Evolutionary conservation across 495 filamentous ascomycete species (phyloP).

Genomic region (Daldinia vernicosa): DNA sequence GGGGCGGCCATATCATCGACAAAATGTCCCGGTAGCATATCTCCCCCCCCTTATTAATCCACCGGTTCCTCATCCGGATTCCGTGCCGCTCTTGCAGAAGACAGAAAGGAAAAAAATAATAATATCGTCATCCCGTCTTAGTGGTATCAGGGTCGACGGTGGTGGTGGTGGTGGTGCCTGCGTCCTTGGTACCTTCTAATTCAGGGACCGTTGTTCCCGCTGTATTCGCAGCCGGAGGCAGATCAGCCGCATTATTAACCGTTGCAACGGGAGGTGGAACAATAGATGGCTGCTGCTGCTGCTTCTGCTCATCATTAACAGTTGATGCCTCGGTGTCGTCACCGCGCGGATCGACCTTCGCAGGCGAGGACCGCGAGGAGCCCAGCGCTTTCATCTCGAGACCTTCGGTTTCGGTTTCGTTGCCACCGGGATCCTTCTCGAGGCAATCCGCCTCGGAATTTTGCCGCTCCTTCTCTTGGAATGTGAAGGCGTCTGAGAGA

Average conservation of each 20-base stretch:
- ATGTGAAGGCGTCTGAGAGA: conserved; percentile 74
- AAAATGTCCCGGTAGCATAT: conserved; percentile 16
- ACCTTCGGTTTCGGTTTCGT: conserved; percentile 38
- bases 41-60: conserved; percentile 22
- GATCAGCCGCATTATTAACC: conserved; percentile 35
- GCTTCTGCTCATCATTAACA: conserved; percentile 26
- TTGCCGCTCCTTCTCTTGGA: conserved; percentile 60
- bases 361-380: conserved; percentile 20
- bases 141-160: conserved; percentile 7
- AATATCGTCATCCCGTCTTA: conserved; percentile 20
- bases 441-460: conserved; percentile 47
- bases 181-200: conserved; percentile 30
- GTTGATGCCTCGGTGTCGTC: conserved; percentile 27
- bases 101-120: neutral
- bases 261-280: conserved; percentile 40
- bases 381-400: conserved; percentile 44
- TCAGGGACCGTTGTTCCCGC: conserved; percentile 35
- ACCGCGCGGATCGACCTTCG: conserved; percentile 26
- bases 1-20: conserved; percentile 15
- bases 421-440: conserved; percentile 40
- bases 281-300: conserved; percentile 28
- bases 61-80: conserved; percentile 43
- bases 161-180: conserved; percentile 23
- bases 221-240: conserved; percentile 42
- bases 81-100: conserved; percentile 40